Evolutionary conservation across 768 basidiomycete genomes (phyloP).

Genomic region (Boletus huronensis): DNA sequence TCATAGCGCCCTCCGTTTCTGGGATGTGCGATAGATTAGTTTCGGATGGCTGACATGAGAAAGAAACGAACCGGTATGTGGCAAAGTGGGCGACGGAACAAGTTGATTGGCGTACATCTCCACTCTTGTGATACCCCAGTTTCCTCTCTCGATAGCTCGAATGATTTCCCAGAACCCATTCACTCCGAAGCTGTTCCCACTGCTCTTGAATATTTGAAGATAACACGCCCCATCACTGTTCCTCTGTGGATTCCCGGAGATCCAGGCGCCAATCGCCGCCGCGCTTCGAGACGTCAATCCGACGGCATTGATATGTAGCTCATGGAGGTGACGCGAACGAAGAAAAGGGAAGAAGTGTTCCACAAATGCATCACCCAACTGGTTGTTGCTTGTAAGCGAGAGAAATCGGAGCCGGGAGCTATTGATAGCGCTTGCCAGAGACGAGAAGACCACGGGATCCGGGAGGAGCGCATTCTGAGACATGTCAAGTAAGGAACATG

Average conservation of each 20-base stretch:
- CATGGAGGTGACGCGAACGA: slow-evolving; percentile 43
- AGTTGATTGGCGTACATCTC: slow-evolving; percentile 49
- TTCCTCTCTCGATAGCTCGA: slow-evolving; percentile 43
- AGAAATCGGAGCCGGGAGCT: slow-evolving; percentile 48
- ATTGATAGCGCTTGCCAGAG: slow-evolving; percentile 51
- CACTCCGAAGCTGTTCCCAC: slow-evolving; percentile 54
- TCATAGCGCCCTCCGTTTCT: slow-evolving; percentile 31
- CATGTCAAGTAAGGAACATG: slow-evolving; percentile 11
- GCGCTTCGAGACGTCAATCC: slow-evolving; percentile 45
- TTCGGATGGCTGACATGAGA: slow-evolving; percentile 12
- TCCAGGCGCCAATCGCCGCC: slow-evolving; percentile 44
- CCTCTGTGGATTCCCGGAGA: slow-evolving; percentile 37
- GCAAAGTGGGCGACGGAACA: slow-evolving; percentile 5
- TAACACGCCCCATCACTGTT: slow-evolving; percentile 31
- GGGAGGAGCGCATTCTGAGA: slow-evolving; percentile 41
- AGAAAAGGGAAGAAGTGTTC: slow-evolving; percentile 48
- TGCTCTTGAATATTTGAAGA: slow-evolving; percentile 49
- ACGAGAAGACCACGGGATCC: slow-evolving; percentile 33
- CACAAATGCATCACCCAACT: slow-evolving; percentile 48
- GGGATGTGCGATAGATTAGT: slow-evolving; percentile 2
- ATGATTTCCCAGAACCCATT: slow-evolving; percentile 46
- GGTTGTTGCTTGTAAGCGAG: slow-evolving; percentile 47
- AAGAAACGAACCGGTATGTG: slow-evolving; percentile 7
- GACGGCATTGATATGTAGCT: slow-evolving; percentile 51
- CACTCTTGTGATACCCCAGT: slow-evolving; percentile 47